These are phyloP conservation scores for Pseudomonodictys pantanalensis DNA, from an alignment of 495 filamentous ascomycete genomes.

Conservation along the genomic window DNA sequence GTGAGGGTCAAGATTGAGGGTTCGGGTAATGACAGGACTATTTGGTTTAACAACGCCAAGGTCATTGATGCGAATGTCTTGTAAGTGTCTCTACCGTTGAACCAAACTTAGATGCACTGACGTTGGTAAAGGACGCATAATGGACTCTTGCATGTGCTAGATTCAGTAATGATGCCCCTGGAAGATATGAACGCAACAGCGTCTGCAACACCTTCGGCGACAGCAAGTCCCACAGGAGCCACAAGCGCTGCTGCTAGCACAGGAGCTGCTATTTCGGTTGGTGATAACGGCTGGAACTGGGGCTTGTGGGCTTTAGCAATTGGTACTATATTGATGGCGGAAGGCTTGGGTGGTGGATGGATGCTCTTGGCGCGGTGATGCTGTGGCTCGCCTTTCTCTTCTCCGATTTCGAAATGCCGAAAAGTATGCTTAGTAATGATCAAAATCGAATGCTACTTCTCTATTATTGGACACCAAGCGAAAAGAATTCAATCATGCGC, in stretches of 20 bases:
- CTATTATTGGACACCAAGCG: no score
- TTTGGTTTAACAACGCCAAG: slow-evolving; percentile 42
- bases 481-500: no score
- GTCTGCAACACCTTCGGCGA: neutral
- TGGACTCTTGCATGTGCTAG: slow-evolving; percentile 41
- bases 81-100: slow-evolving; percentile 8
- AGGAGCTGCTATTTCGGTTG: neutral
- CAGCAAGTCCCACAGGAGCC: neutral
- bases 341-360: neutral
- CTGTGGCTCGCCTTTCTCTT: no score
- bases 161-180: slow-evolving; percentile 31
- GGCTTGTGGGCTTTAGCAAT: neutral
- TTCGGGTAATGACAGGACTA: slow-evolving; percentile 6
- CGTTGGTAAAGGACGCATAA: slow-evolving; percentile 35
- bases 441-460: no score
- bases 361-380: no score
- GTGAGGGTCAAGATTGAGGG: slow-evolving; percentile 32
- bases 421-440: no score
- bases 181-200: slow-evolving; percentile 14
- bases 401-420: no score
- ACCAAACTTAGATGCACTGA: slow-evolving; percentile 1
- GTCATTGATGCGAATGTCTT: slow-evolving; percentile 37
- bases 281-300: neutral
- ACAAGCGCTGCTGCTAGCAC: slow-evolving; percentile 1
- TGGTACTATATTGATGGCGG: neutral